Evolutionary conservation across 495 filamentous ascomycete genomes (phyloP).

Genomic region (Penicillium atrosanguineum): DNA sequence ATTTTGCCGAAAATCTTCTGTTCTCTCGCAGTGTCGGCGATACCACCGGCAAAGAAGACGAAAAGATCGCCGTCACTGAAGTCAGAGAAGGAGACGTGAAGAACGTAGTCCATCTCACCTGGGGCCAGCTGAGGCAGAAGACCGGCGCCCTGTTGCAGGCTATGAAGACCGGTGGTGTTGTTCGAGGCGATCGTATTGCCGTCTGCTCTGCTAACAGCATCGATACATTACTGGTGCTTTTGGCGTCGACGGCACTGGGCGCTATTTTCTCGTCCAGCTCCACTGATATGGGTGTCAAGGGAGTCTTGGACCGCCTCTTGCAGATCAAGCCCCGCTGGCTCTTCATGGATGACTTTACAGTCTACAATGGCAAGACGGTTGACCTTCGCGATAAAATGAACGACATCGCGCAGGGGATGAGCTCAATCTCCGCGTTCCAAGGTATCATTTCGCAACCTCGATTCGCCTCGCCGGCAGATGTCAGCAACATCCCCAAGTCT

Average conservation of each 20-base stretch:
- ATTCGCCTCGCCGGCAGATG: constrained; percentile 56
- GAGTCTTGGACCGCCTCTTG: constrained; percentile 67
- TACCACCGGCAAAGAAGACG: too few species aligned
- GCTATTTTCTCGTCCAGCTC: constrained; percentile 68
- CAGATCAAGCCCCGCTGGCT: constrained; percentile 71
- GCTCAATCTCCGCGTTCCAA: constrained; percentile 54
- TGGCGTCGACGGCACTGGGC: constrained; percentile 64
- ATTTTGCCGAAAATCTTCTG: too few species aligned
- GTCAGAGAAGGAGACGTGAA: too few species aligned
- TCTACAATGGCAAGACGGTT: constrained; percentile 75
- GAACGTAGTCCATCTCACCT: too few species aligned
- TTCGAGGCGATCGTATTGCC: constrained; percentile 68
- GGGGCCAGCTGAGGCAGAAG: too few species aligned
- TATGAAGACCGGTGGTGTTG: constrained; percentile 59
- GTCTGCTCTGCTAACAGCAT: constrained; percentile 70
- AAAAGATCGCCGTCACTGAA: too few species aligned
- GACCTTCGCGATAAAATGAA: constrained; percentile 71
- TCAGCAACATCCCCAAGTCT: constrained; percentile 52
- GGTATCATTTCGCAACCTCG: constrained; percentile 66
- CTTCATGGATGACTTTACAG: constrained; percentile 73
- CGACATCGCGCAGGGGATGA: constrained; percentile 62
- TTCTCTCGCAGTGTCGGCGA: too few species aligned
- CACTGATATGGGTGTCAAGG: constrained; percentile 78
- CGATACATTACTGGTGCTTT: constrained; percentile 64
- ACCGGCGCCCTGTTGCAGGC: constrained; percentile 43